These are phyloP conservation scores for Paspalum notatum DNA, from an alignment of 176 grass and related monocot species.

Conservation along the genomic window DNA sequence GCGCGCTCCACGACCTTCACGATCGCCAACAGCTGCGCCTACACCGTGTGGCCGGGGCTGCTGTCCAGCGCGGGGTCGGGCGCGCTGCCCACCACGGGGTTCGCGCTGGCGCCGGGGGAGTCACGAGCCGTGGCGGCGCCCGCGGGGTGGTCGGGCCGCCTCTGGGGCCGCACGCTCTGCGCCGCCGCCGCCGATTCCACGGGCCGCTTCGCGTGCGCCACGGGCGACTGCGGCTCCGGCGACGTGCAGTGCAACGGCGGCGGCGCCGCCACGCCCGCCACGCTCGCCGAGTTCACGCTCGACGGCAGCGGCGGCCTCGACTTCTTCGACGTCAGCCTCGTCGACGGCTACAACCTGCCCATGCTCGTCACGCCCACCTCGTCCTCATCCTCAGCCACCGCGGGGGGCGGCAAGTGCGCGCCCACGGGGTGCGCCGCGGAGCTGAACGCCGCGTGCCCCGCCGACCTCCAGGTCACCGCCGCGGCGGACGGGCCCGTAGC, in stretches of 20 bases:
- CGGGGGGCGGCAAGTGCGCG: constrained; percentile 36
- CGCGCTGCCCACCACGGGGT: constrained; percentile 59
- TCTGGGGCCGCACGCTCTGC: constrained; percentile 74
- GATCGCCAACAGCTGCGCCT: constrained; percentile 58
- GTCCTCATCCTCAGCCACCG: background rate
- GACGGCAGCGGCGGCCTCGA: constrained; percentile 50
- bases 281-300: constrained; percentile 75
- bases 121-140: constrained; percentile 54
- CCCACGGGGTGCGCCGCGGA: constrained; percentile 65
- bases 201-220: constrained; percentile 50
- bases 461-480: constrained; percentile 46
- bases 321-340: constrained; percentile 83
- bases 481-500: constrained; percentile 32
- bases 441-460: constrained; percentile 59
- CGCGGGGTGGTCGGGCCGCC: constrained; percentile 61
- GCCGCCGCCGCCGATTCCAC: constrained; percentile 17
- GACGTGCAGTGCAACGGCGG: constrained; percentile 60
- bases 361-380: constrained; percentile 40
- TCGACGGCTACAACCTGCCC: constrained; percentile 72
- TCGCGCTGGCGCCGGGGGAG: constrained; percentile 59
- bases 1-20: constrained; percentile 60
- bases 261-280: constrained; percentile 49
- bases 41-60: constrained; percentile 71
- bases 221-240: constrained; percentile 68
- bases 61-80: constrained; percentile 58